Evolutionary conservation across 371 early-diverging fungal species (phyloP).

Genomic region (Umbelopsis sp.): DNA sequence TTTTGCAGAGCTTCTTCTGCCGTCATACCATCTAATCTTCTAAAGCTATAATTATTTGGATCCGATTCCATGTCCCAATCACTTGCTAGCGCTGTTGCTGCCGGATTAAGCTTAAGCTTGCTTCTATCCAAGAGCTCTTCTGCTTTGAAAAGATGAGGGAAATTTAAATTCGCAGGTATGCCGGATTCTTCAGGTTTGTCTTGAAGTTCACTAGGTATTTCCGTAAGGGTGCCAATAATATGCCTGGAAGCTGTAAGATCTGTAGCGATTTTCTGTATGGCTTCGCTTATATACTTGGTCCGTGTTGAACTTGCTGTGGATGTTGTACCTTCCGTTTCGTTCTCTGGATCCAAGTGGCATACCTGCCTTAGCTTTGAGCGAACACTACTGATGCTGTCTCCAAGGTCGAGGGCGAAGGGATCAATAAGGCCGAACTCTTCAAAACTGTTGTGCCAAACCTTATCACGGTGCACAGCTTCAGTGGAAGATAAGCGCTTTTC

Average conservation of each 20-base stretch:
- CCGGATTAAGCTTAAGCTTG: neutral
- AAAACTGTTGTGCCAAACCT: constrained; percentile 10
- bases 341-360: neutral
- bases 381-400: neutral
- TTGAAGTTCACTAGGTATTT: neutral
- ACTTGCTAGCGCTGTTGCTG: neutral
- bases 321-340: neutral
- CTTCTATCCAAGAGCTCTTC: neutral
- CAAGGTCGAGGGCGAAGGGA: neutral
- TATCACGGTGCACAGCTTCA: neutral
- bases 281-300: neutral
- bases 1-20: neutral
- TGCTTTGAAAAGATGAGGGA: neutral
- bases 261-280: neutral
- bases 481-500: neutral
- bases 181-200: neutral
- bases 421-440: constrained; percentile 1
- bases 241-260: neutral
- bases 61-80: constrained; percentile 12
- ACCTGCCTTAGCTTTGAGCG: neutral
- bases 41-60: neutral
- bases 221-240: neutral
- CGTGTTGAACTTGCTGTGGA: neutral
- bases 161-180: neutral
- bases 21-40: constrained; percentile 2